Evolutionary conservation across 352 stramenopile species (phyloP), one percentile per base, ranked within the genome.

Genomic region (Globisporangium recalcitrans): DNA sequence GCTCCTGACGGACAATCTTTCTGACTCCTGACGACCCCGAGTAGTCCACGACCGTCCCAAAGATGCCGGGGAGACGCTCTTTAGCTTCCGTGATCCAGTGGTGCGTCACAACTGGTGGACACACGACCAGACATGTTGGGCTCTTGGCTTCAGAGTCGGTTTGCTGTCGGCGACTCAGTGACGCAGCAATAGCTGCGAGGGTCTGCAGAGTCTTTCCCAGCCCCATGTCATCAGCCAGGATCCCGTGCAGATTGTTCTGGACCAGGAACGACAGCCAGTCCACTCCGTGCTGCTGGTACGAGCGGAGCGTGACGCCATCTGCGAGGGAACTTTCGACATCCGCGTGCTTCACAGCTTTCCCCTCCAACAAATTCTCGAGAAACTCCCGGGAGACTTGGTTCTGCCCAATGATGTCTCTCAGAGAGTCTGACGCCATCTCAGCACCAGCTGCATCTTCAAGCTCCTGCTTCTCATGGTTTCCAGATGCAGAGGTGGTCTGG

Each of bases 161-260:
- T 61, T 75, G n/a, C 38, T 46, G 38, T 21, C 38, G 16, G 14
- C 21, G 21, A 58, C 26, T 19, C 32, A 24, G 19, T n/a, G 44
- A 58, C 2, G 93, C 72, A 3, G 84, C 94, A 26, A 98, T 86
- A 11, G 80, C 79, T 31, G 93, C 68, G n/a, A 99, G 82, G 36
- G 94, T 82, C 71, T 99, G 94, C 14, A 99, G 64, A 16, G 96
- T 99, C 72, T 99, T 99, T 2, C 90, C 90, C 22, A 97, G 77
- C 2, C 90, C 90, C 90, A 96, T 96, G 58, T 96, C 87, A 66
- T 96, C 87, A 34, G 86, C 85, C 1, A 96, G 70, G 26, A 96
- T 78, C 7, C 84, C 86, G 52, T 90, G 81, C 40, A 96, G 80
- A 58, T 74, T 77, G 61, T 95, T 88, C 4, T 77, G 69, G 1